Percentiles rank a stretch among this genome's conserved stretches.
phyloP scores from a whole-genome alignment of 805 yeast species.

The Cyberlindnera lachancei region DNA sequence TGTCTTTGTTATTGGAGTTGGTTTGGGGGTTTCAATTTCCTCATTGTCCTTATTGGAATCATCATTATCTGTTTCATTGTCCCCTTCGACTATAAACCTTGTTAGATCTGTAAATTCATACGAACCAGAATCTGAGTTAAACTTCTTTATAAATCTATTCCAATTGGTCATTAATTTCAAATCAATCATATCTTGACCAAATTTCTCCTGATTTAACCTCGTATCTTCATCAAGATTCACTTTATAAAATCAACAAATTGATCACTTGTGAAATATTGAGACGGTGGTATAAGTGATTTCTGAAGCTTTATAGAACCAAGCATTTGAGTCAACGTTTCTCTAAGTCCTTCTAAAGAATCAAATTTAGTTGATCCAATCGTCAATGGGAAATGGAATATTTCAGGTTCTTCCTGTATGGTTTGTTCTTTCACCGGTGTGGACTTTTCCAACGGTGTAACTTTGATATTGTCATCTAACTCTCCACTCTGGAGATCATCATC shows the following conservation, averaged over 20 bases:
- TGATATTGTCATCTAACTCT: neutral
- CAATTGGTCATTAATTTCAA: conserved; percentile 21
- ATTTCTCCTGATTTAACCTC: conserved; percentile 23
- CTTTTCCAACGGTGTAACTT: neutral
- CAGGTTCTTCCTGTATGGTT: conserved; percentile 6
- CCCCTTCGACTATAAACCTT: conserved; percentile 14
- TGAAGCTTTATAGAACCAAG: conserved; percentile 14
- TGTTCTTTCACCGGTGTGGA: neutral
- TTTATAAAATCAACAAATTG: conserved; percentile 20
- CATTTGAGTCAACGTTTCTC: conserved; percentile 8
- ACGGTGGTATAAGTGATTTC: conserved; percentile 23
- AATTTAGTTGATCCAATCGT: conserved; percentile 13
- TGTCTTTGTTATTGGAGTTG: neutral
- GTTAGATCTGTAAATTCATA: conserved; percentile 24
- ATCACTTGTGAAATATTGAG: conserved; percentile 25
- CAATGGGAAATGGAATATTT: conserved; percentile 18
- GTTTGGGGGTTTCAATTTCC: neutral
- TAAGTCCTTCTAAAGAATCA: conserved; percentile 9
- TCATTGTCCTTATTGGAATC: neutral
- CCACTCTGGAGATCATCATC: neutral
- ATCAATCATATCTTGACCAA: conserved; percentile 25
- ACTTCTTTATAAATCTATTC: conserved; percentile 15
- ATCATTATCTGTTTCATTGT: conserved; percentile 1
- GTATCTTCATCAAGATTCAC: conserved; percentile 21
- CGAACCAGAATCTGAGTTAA: conserved; percentile 19